A percentile compares a stretch with the other conserved stretches of the same genome.
Evolutionary conservation across 2,329 filamentous ascomycete species (phyloP).

Genomic region (Fusarium temperatum): DNA sequence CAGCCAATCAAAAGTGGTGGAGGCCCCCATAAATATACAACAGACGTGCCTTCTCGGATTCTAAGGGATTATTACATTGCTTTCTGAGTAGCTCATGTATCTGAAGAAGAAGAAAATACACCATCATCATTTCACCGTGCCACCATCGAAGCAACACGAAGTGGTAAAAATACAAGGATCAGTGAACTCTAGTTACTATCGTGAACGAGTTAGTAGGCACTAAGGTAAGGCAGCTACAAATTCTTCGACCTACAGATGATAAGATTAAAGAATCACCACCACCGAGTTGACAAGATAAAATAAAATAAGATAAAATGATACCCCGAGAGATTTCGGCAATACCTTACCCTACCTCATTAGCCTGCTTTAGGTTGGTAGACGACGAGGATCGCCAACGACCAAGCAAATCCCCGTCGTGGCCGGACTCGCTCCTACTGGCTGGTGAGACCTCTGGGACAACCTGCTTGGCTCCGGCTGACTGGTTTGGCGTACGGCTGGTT

Average conservation of each 20-base stretch:
- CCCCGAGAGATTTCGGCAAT: constrained; percentile 1
- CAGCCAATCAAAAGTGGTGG: too few species aligned
- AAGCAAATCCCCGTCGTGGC: constrained; percentile 3
- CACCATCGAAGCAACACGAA: not conserved
- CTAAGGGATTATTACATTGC: not conserved
- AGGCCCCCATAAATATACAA: too few species aligned
- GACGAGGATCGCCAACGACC: constrained; percentile 5
- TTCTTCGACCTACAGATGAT: not conserved
- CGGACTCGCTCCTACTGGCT: constrained; percentile 24
- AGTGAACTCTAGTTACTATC: not conserved
- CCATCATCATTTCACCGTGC: not conserved
- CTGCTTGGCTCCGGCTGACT: constrained; percentile 23
- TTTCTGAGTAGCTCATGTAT: not conserved
- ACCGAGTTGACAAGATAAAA: not conserved
- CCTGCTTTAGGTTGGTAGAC: not conserved
- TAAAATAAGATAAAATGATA: not conserved
- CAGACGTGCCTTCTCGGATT: too few species aligned
- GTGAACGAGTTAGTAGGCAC: not conserved
- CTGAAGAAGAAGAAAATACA: not conserved
- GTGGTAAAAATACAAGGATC: not conserved
- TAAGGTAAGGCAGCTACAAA: not conserved
- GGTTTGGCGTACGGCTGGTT: constrained; percentile 31
- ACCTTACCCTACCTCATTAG: not conserved
- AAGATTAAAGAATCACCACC: not conserved
- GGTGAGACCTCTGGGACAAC: not conserved